These are phyloP conservation scores for Clarkia xantiana DNA, from an alignment of 345 rosid species.

Conservation along the genomic window DNA sequence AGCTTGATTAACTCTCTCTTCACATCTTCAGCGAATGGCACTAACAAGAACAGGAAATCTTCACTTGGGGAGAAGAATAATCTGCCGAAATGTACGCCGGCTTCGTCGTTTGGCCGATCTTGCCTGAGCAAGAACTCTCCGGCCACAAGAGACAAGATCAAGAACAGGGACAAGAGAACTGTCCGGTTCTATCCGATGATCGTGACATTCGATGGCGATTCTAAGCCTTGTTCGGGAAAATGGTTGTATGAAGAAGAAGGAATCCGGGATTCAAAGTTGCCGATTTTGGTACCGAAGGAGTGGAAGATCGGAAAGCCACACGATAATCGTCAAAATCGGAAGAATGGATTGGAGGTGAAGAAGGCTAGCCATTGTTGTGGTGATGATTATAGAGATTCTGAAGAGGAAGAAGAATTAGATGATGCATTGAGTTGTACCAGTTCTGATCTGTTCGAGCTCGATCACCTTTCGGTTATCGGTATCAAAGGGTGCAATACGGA, in stretches of 20 bases:
- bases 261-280: conserved; percentile 9
- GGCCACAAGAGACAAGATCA: conserved; percentile 31
- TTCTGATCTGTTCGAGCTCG: conserved; percentile 49
- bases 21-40: conserved; percentile 6
- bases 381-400: background rate
- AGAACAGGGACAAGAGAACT: conserved; percentile 38
- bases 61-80: conserved; percentile 1
- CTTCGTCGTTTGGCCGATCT: conserved; percentile 64
- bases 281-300: conserved; percentile 24
- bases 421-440: conserved; percentile 35
- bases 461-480: conserved; percentile 20
- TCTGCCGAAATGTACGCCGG: conserved; percentile 44
- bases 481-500: conserved; percentile 16
- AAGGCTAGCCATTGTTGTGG: background rate
- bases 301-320: conserved; percentile 35
- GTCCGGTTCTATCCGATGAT: conserved; percentile 66
- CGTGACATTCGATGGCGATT: conserved; percentile 43
- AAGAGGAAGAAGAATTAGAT: conserved; percentile 3
- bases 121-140: conserved; percentile 51
- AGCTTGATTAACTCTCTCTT: conserved; percentile 63
- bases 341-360: conserved; percentile 5
- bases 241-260: conserved; percentile 10
- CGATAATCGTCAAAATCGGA: conserved; percentile 11
- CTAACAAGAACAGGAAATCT: conserved; percentile 13
- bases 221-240: conserved; percentile 37